phyloP scores from a whole-genome alignment of 2,329 filamentous ascomycete genomes.

The Lecanosticta acicola region DNA sequence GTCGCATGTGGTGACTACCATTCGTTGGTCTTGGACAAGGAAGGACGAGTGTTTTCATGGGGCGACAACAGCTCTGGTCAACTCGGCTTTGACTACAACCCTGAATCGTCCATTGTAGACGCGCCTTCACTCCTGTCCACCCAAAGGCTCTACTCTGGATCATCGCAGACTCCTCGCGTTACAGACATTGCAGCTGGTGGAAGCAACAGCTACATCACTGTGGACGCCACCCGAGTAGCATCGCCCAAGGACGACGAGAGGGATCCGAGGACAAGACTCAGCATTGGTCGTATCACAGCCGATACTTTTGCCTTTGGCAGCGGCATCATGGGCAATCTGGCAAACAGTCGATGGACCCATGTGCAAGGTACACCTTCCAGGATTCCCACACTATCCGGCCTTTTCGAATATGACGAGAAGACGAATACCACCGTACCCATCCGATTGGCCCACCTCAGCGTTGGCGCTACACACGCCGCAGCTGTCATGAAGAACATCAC shows the following conservation, averaged over 20 bases:
- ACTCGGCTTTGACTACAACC: conserved; percentile 69
- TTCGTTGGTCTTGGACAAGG: conserved; percentile 68
- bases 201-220: conserved; percentile 76
- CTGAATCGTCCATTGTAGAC: conserved; percentile 58
- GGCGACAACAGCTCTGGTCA: conserved; percentile 92
- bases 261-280: conserved; percentile 33
- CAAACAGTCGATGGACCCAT: conserved; percentile 85
- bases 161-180: conserved; percentile 58
- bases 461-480: conserved; percentile 74
- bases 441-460: conserved; percentile 63
- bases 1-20: conserved; percentile 85
- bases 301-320: conserved; percentile 86
- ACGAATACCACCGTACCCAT: conserved; percentile 67
- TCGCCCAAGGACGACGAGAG: conserved; percentile 31
- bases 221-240: conserved; percentile 65
- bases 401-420: conserved; percentile 81
- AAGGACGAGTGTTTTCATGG: conserved; percentile 76
- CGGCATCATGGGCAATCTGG: conserved; percentile 76
- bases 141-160: conserved; percentile 65
- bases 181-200: conserved; percentile 81
- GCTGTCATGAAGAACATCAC: conserved; percentile 79
- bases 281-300: conserved; percentile 55
- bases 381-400: conserved; percentile 73
- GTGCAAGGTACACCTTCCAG: conserved; percentile 71
- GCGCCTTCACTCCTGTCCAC: conserved; percentile 66